Base-by-base conservation (phyloP, 495 filamentous ascomycete species). In the Bacidia gigantensis region DNA sequence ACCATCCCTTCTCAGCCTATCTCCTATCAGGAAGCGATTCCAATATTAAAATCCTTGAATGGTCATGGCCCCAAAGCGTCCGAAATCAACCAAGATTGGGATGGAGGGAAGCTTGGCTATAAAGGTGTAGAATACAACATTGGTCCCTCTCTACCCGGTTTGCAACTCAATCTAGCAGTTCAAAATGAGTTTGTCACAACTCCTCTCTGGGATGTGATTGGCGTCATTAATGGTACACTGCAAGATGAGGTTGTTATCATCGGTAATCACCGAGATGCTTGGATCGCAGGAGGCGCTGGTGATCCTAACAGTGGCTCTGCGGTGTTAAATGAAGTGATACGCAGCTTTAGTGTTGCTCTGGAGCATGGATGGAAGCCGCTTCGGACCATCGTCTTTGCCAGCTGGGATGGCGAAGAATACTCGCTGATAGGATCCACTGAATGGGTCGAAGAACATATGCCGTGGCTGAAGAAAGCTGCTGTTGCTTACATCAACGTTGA, bases 251-350 rank as follows among this genome's bases (percentile, higher is more conserved):
- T 94, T 11, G 74, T 95, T 45, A 73, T 98, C 5, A 67, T 97
- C n/a, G 93, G 93, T 12, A 97, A 97, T 60, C 92, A 98, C 62
- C 82, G 89, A 12, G 92, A 98, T 69, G 86, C 89, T 0, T 96
- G 89, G 89, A 80, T 93, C 62, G 86, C 83, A 9, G 87, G 89
- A 46, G 90, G 92, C 41, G 86, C 89, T 11, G 79, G 78, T 1
- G 84, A 89, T 54, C 87, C 92, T 0, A 87, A 88, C 64, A 87
- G 84, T 43, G 92, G 92, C 17, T 94, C 90, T 0, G 89, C 90
- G 18, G 77, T 90, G 2, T 77, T 96, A 68, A 76, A 95, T 23
- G 93, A 98, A 64, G 77, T 97, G 12, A 74, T 87, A 17, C 78
- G 82, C 47, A 82, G 94, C 57, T 84, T 97, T 60, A 84, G 87